phyloP scores from a whole-genome alignment of 305 asterid genomes.

The Fraxinus angustifolia region DNA sequence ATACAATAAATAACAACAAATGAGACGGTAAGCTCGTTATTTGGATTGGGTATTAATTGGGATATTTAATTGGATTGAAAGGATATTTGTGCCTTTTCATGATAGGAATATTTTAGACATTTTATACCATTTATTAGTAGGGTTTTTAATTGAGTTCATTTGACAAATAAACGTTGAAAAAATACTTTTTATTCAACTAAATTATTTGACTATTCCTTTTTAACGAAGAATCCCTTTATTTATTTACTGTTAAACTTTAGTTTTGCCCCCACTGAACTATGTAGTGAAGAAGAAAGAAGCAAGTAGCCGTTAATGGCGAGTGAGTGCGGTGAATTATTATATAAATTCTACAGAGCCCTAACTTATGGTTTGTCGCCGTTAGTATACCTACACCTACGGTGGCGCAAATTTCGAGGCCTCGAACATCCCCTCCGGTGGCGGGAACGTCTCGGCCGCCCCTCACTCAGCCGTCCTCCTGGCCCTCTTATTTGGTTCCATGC shows the following conservation, averaged over 20 bases:
- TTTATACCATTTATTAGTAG: too few species aligned
- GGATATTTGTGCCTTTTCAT: too few species aligned
- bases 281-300: not conserved
- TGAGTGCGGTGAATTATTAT: constrained; percentile 45
- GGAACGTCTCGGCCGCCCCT: constrained; percentile 83
- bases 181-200: too few species aligned
- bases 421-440: constrained; percentile 78
- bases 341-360: constrained; percentile 63
- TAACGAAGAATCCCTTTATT: too few species aligned
- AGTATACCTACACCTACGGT: constrained; percentile 62
- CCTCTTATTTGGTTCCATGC: constrained; percentile 93
- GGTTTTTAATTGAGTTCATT: too few species aligned
- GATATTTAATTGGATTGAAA: too few species aligned
- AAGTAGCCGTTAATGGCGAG: constrained; percentile 30
- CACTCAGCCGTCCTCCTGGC: constrained; percentile 68
- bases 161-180: too few species aligned
- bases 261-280: not conserved
- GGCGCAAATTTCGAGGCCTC: constrained; percentile 74
- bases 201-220: too few species aligned
- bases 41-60: too few species aligned
- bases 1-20: too few species aligned
- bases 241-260: not conserved
- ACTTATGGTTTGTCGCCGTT: constrained; percentile 71
- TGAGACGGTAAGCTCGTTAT: too few species aligned
- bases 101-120: too few species aligned